Base-by-base conservation (phyloP, 305 asterid genomes). In the Fraxinus sp. region DNA sequence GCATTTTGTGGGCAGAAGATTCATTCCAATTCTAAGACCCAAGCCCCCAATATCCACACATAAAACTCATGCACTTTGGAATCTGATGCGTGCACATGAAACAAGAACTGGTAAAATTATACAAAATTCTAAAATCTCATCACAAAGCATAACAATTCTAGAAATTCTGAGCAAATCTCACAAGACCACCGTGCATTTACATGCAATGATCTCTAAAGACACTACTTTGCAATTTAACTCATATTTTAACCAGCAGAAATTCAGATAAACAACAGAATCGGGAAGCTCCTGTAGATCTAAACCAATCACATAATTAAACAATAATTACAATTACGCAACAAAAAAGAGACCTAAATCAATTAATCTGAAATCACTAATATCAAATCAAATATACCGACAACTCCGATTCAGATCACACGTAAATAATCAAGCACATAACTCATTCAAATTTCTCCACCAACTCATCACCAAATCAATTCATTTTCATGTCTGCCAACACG, bases 331-430 rank as follows among this genome's bases (percentile, higher is more conserved):
- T 24, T 7, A 79, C 77, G 71, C 62, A 77, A 66, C 18, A 7
- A 75, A 85, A 66, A 46, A 78, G 76, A 77, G 64, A 85, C 81
- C 76, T 22, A 70, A 28, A 77, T 64, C 82, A 70, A 77, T 20
- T 28, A 81, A 62, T 30, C 77, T 79, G 18, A 64, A 57, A 81
- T 28, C 78, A 82, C 66, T 5, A 77, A 39, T 32, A 80, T 64
- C 84, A 74, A 85, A 36, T 49, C 76, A 75, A 79, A 82, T 75
- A 14, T 52, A 66, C 81, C 52, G 78, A 62, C n/a, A 77, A 43
- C 75, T 70, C 75, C 84, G 14, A 68, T 68, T 79, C 88, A 87
- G 89, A 88, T 85, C 87, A 83, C 78, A 64, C 68, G 35, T 82
- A 32, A 26, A 49, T 26, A 71, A 49, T 28, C 24, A 18, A 73